These are phyloP conservation scores for Pseudocercospora fuligena DNA, from an alignment of 2,329 filamentous ascomycete genomes.

Conservation along the genomic window DNA sequence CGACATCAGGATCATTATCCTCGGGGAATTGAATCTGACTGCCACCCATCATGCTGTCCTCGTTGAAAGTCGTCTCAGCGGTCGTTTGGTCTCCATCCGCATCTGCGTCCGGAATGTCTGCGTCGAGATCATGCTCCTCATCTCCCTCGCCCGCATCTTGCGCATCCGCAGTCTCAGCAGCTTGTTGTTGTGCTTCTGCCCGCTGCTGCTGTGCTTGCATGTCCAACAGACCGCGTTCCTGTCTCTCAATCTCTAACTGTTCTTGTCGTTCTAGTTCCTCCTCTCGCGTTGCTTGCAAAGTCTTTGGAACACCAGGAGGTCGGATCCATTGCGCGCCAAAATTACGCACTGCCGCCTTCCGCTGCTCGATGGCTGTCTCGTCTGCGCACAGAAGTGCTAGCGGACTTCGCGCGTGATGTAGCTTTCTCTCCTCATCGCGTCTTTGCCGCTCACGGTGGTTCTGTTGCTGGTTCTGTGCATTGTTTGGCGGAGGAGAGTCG, in stretches of 20 bases:
- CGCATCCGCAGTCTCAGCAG: constrained; percentile 55
- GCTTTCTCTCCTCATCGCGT: constrained; percentile 41
- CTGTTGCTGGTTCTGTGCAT: constrained; percentile 33
- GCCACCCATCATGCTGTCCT: constrained; percentile 54
- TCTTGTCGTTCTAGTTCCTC: constrained; percentile 89
- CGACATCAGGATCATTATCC: constrained; percentile 47
- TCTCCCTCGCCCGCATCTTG: constrained; percentile 51
- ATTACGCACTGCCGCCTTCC: constrained; percentile 80
- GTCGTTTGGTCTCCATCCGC: constrained; percentile 62
- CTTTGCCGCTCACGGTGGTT: constrained; percentile 37
- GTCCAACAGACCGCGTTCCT: constrained; percentile 74
- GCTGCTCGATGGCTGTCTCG: constrained; percentile 75
- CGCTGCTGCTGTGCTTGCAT: constrained; percentile 62
- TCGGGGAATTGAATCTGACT: constrained; percentile 48
- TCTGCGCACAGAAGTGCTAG: constrained; percentile 75
- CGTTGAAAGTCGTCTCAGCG: constrained; percentile 50
- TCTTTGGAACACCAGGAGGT: constrained; percentile 86
- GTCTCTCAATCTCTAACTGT: constrained; percentile 72
- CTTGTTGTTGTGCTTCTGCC: constrained; percentile 58
- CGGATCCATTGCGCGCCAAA: constrained; percentile 91
- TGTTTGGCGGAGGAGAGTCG: constrained; percentile 33
- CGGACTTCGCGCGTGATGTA: constrained; percentile 55
- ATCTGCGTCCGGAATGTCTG: constrained; percentile 67
- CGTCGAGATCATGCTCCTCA: constrained; percentile 54
- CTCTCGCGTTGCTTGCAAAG: constrained; percentile 85